Base-by-base conservation (phyloP, 1,139 yeast genomes). In the Yamadazyma mexicana region DNA sequence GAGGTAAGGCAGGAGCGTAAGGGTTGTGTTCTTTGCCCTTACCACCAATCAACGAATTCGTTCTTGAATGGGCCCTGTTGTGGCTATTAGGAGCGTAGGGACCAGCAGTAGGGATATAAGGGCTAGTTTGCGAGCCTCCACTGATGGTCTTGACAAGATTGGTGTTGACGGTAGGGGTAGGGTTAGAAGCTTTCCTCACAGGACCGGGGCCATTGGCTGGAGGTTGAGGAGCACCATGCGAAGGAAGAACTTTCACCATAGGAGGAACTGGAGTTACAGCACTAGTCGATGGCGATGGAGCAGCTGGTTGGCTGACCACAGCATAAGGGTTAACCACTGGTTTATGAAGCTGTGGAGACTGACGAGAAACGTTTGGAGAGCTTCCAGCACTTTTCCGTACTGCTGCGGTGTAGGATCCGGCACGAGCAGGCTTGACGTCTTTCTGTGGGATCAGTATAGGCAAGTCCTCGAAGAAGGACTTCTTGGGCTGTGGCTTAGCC, bases 391-490 rank as follows among this genome's bases (percentile, higher is more conserved):
- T 28, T 17, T 39, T 25, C 10, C 43, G 23, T 2, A 34, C 22
- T 5, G 39, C 5, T 3, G 30, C 22, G 3, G 52, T 51, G 20
- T 49, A 48, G 5, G 37, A 17, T 11, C 61, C 63, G 6, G 62
- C 58, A 40, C 73, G 52, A 3, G 68, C 65, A 4, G 70, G 57
- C 11, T 52, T 55, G 14, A 56, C 53, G 8, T 40, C 35, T 5
- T 48, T 47, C 8, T 8, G 31, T 4, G 68, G 66, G 36, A 58
- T 46, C 3, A 55, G 45, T 22, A 66, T 57, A 2, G 76, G 86
- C 31, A 77, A 59, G 41, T 80, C 85, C 45, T 77, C 83, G 52
- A 77, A 80, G 50, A 80, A 80, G 3, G 75, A 62, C 40, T 73
- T 71, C 40, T 54, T 58, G 12, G 54, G 33, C 15, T 44, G 15